Evolutionary conservation across 129 eudicot genomes (phyloP).

Genomic region (Chrysanthemum makinoi): DNA sequence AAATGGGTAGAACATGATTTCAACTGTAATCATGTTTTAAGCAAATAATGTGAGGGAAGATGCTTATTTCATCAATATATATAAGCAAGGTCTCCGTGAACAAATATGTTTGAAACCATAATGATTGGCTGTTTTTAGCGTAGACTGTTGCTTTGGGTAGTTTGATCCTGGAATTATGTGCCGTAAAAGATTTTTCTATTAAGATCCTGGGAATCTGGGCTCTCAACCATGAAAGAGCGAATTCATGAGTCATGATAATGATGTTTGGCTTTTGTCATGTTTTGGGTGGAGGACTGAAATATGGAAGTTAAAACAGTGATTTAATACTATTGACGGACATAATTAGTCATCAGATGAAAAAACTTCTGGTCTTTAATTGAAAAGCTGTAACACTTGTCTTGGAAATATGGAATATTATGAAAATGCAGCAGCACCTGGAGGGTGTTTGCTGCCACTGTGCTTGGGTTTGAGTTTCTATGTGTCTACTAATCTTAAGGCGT

Average conservation of each 20-base stretch:
- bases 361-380: neutral
- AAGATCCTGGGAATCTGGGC: neutral
- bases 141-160: conserved; percentile 10
- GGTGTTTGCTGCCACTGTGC: conserved; percentile 10
- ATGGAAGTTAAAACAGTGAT: neutral
- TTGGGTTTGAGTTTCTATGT: conserved; percentile 2
- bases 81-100: conserved; percentile 5
- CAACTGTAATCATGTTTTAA: neutral
- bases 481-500: conserved; percentile 5
- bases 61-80: conserved; percentile 9
- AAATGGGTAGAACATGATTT: conserved; percentile 6
- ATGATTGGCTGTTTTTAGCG: conserved; percentile 2
- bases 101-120: neutral
- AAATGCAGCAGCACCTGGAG: neutral
- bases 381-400: conserved; percentile 12
- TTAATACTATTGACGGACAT: conserved; percentile 12
- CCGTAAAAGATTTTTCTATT: neutral
- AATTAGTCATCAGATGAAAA: neutral
- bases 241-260: conserved; percentile 7
- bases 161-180: conserved; percentile 12
- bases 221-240: neutral
- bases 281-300: conserved; percentile 7
- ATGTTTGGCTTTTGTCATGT: conserved; percentile 23
- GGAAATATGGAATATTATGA: conserved; percentile 19
- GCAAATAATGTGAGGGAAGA: neutral